These are phyloP conservation scores for Colletotrichum musae DNA, from an alignment of 2,329 filamentous ascomycete species.

Conservation along the genomic window DNA sequence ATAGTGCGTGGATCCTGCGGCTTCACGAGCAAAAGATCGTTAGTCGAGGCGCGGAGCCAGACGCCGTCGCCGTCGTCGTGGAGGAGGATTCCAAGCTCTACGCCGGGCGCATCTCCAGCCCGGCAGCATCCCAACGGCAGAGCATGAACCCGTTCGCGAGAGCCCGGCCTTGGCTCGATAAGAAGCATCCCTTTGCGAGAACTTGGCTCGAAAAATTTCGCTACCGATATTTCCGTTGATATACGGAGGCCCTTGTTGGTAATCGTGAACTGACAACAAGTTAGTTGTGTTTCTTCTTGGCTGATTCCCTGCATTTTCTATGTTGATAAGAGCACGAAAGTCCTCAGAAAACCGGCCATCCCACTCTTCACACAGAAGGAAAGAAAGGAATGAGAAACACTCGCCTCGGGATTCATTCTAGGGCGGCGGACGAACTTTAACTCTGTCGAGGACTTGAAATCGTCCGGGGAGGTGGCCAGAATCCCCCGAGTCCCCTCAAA, in stretches of 20 bases:
- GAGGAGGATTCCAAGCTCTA: not conserved
- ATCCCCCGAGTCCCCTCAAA: not conserved
- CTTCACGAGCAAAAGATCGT: not conserved
- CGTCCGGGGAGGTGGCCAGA: constrained; percentile 1
- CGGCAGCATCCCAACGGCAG: not conserved
- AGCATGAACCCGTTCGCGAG: not conserved
- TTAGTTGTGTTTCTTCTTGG: too few relatives aligned
- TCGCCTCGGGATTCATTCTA: constrained; percentile 3
- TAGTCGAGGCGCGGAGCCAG: not conserved
- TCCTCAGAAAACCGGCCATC: too few relatives aligned
- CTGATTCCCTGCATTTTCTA: too few relatives aligned
- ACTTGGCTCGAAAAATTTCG: too few relatives aligned
- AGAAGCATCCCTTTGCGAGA: too few relatives aligned
- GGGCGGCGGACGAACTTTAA: not conserved
- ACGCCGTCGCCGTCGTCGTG: not conserved
- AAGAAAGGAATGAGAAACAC: too few relatives aligned
- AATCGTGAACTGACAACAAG: not conserved
- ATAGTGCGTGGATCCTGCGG: too few relatives aligned
- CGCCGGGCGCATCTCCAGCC: not conserved
- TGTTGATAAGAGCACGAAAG: too few relatives aligned
- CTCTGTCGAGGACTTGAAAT: not conserved
- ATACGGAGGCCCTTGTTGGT: constrained; percentile 21
- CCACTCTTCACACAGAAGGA: too few relatives aligned
- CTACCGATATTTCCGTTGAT: too few relatives aligned
- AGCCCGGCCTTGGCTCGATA: too few relatives aligned